Evolutionary conservation across 331 rosid genomes (phyloP).

Genomic region (Quercus lobata): DNA sequence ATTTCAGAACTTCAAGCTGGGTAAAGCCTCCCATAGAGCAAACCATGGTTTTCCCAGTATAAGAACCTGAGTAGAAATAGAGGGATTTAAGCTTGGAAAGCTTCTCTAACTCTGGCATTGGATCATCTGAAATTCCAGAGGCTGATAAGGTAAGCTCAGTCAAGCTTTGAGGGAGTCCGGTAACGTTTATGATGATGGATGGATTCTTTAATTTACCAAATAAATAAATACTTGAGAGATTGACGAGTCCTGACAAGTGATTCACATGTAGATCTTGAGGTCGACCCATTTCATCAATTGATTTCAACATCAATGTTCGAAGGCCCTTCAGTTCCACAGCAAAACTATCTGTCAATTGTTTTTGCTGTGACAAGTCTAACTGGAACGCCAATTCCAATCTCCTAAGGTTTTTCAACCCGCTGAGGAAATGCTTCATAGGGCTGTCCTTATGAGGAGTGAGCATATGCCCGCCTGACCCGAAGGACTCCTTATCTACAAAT

Average conservation of each 20-base stretch:
- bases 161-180: slow-evolving; percentile 13
- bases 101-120: slow-evolving; percentile 27
- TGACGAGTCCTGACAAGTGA: slow-evolving; percentile 9
- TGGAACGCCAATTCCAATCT: slow-evolving; percentile 31
- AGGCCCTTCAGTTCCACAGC: slow-evolving; percentile 20
- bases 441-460: neutral
- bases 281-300: slow-evolving; percentile 17
- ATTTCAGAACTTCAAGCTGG: slow-evolving; percentile 29
- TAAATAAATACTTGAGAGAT: slow-evolving; percentile 26
- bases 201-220: slow-evolving; percentile 13
- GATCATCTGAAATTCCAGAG: slow-evolving; percentile 17
- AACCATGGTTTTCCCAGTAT: slow-evolving; percentile 1
- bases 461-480: too few species aligned
- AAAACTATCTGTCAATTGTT: neutral
- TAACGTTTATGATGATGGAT: neutral
- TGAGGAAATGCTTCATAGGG: slow-evolving; percentile 17
- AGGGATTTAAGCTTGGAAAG: slow-evolving; percentile 15
- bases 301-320: slow-evolving; percentile 20
- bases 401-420: slow-evolving; percentile 22
- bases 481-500: slow-evolving; percentile 13
- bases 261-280: neutral
- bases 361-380: neutral
- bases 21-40: slow-evolving; percentile 12
- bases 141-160: slow-evolving; percentile 40
- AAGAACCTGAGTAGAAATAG: slow-evolving; percentile 25